Conservation (phyloP, 2,329 filamentous ascomycete genomes). For the Colletotrichum falcatum region DNA sequence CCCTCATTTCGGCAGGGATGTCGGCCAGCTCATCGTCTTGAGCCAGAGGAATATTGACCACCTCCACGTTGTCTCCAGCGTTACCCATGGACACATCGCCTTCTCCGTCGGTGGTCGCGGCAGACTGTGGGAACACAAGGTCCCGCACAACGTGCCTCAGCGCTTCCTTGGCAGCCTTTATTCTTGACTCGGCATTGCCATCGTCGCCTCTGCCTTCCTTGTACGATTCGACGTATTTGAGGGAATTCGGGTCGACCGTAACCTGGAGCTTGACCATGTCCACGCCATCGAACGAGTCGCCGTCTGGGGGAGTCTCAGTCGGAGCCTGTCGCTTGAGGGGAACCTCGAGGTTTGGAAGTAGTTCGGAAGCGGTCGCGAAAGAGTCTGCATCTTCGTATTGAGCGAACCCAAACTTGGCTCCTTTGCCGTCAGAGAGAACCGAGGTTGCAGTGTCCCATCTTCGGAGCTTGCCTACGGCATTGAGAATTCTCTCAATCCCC, state of each 20-base stretch:
- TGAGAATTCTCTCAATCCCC: slow-evolving; percentile 81
- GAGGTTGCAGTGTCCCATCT: slow-evolving; percentile 84
- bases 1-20: slow-evolving; percentile 95
- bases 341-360: slow-evolving; percentile 84
- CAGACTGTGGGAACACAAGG: slow-evolving; percentile 75
- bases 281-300: slow-evolving; percentile 64
- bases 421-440: slow-evolving; percentile 75
- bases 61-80: slow-evolving; percentile 77
- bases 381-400: slow-evolving; percentile 94
- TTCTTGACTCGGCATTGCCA: slow-evolving; percentile 71
- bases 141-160: slow-evolving; percentile 77
- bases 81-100: slow-evolving; percentile 80
- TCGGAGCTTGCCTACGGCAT: slow-evolving; percentile 80
- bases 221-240: slow-evolving; percentile 88
- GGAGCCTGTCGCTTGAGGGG: slow-evolving; percentile 80
- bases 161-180: slow-evolving; percentile 76
- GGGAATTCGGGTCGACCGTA: slow-evolving; percentile 83
- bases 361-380: slow-evolving; percentile 84
- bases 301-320: slow-evolving; percentile 52
- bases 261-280: slow-evolving; percentile 80
- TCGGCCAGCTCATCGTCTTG: slow-evolving; percentile 95
- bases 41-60: slow-evolving; percentile 88
- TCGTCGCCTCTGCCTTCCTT: slow-evolving; percentile 75
- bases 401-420: slow-evolving; percentile 91
- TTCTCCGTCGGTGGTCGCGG: slow-evolving; percentile 65